These are phyloP conservation scores for Globisporangium yorkense DNA, from an alignment of 352 stramenopile species.

Conservation along the genomic window DNA sequence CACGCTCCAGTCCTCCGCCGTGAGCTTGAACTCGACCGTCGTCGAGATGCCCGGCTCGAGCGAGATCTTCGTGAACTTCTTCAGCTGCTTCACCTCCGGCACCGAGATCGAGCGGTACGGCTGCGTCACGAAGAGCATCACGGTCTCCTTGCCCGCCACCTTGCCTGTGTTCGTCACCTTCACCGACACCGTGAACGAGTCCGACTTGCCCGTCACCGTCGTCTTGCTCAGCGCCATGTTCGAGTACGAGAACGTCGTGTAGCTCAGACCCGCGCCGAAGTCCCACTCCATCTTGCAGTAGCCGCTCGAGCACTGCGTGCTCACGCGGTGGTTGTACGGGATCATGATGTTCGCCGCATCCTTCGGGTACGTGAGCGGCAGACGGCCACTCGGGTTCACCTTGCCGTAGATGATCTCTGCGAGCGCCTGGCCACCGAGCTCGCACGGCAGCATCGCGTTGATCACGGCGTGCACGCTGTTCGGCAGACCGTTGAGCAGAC, in stretches of 20 bases:
- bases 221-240: constrained; percentile 35
- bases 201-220: constrained; percentile 13
- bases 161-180: constrained; percentile 67
- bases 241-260: constrained; percentile 59
- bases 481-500: constrained; percentile 57
- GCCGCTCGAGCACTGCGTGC: constrained; percentile 29
- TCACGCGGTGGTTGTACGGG: constrained; percentile 69
- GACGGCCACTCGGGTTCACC: constrained; percentile 68
- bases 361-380: constrained; percentile 81
- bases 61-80: constrained; percentile 43
- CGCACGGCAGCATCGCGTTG: constrained; percentile 68
- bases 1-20: constrained; percentile 29
- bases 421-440: constrained; percentile 74
- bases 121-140: constrained; percentile 70
- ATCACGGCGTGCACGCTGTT: constrained; percentile 65
- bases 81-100: constrained; percentile 46
- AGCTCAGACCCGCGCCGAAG: constrained; percentile 60
- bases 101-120: constrained; percentile 24
- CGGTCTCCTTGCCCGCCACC: constrained; percentile 51
- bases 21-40: constrained; percentile 36
- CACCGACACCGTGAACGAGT: constrained; percentile 25
- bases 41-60: neutral
- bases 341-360: constrained; percentile 52
- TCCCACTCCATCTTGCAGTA: constrained; percentile 55
- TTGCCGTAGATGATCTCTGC: constrained; percentile 76